phyloP scores from a whole-genome alignment of 805 yeast genomes.

The Sugiyamaella boreocaroliniensis region DNA sequence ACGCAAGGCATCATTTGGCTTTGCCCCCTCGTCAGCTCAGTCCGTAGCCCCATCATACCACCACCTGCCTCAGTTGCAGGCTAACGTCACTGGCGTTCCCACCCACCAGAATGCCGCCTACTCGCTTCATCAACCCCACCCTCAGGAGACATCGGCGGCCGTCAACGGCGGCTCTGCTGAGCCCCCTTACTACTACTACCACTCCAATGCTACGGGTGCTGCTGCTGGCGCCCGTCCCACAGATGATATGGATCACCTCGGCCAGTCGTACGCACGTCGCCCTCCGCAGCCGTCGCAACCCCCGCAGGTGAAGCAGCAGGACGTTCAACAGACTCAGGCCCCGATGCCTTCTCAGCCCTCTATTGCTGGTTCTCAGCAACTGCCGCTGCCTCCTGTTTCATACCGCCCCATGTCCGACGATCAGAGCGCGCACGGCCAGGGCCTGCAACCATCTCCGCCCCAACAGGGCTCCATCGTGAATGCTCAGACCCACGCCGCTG shows the following conservation, averaged over 20 bases:
- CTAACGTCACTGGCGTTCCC: neutral
- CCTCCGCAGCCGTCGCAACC: conserved; percentile 1
- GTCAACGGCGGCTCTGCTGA: neutral
- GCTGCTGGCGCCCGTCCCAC: neutral
- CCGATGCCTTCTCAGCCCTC: conserved; percentile 5
- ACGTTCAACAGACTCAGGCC: conserved; percentile 4
- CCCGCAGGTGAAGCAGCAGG: conserved; percentile 6
- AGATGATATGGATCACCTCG: neutral
- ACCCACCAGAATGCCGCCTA: neutral
- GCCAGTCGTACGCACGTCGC: neutral
- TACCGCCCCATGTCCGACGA: conserved; percentile 7
- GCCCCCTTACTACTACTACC: conserved; percentile 7
- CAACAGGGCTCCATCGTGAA: neutral
- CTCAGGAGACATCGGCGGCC: neutral
- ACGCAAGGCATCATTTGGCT: conserved; percentile 1
- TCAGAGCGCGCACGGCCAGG: conserved; percentile 4
- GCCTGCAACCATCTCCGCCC: neutral
- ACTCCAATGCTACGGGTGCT: conserved; percentile 1
- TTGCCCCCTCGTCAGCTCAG: neutral
- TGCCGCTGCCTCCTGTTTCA: conserved; percentile 6
- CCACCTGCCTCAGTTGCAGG: conserved; percentile 6
- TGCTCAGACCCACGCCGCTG: neutral
- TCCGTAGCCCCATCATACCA: neutral
- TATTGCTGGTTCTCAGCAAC: conserved; percentile 1
- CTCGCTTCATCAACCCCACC: neutral